A percentile compares a stretch with the other conserved stretches of the same genome.
phyloP scores from a whole-genome alignment of 345 rosid genomes.

The Salix caprea region DNA sequence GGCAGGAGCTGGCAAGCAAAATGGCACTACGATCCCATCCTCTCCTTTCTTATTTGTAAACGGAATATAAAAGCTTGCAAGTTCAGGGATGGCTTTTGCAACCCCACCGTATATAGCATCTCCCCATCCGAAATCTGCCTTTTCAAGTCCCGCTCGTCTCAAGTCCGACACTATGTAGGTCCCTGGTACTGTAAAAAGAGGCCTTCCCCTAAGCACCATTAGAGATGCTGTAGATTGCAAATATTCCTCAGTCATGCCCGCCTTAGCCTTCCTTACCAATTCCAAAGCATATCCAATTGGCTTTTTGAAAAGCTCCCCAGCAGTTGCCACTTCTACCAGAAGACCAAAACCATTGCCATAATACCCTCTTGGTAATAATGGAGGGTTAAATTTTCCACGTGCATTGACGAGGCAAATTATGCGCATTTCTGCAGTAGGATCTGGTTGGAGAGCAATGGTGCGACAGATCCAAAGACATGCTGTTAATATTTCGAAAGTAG shows the following conservation, averaged over 20 bases:
- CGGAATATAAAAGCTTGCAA: background rate
- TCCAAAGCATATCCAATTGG: conserved; percentile 36
- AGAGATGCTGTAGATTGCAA: conserved; percentile 16
- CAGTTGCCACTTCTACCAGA: conserved; percentile 24
- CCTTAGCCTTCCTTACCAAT: conserved; percentile 28
- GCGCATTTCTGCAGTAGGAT: conserved; percentile 13
- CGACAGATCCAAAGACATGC: conserved; percentile 34
- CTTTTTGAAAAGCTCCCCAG: conserved; percentile 2
- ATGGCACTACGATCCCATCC: conserved; percentile 14
- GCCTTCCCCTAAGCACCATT: conserved; percentile 15
- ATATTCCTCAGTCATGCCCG: conserved; percentile 19
- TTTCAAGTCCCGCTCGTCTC: background rate
- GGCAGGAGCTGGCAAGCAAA: conserved; percentile 14
- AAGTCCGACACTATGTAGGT: conserved; percentile 1
- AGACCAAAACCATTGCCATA: conserved; percentile 40
- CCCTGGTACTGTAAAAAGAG: background rate
- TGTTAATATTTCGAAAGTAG: conserved; percentile 18
- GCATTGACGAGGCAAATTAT: background rate
- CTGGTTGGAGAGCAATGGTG: conserved; percentile 7
- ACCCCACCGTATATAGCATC: conserved; percentile 17
- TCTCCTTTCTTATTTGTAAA: conserved; percentile 16
- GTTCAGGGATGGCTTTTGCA: background rate
- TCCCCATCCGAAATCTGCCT: conserved; percentile 31
- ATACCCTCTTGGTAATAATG: conserved; percentile 20
- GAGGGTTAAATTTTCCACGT: background rate